Conservation (phyloP, 2,329 filamentous ascomycete genomes). For the Leptographium flavum region DNA sequence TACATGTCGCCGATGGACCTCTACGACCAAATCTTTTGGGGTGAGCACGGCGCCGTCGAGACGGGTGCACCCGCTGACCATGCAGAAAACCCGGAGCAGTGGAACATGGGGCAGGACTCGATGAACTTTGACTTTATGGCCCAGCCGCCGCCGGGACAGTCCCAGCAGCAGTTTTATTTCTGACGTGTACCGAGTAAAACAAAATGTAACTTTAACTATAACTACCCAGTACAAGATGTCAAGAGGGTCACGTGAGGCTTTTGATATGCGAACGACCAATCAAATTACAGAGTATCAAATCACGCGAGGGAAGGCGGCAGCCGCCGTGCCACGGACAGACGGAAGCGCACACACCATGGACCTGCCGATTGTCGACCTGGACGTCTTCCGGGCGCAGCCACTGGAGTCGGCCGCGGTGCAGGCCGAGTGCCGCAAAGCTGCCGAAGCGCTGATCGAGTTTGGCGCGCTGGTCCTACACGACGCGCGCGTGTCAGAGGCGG, state of each 20-base stretch:
- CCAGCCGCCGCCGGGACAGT: slow-evolving; percentile 43
- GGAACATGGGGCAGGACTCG: slow-evolving; percentile 39
- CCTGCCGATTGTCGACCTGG: slow-evolving; percentile 44
- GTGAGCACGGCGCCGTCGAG: slow-evolving; percentile 24
- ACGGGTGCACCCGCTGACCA: slow-evolving; percentile 1
- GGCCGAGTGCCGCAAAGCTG: slow-evolving; percentile 38
- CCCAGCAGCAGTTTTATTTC: slow-evolving; percentile 42
- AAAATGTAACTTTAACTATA: neutral
- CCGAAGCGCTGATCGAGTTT: slow-evolving; percentile 42
- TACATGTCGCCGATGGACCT: slow-evolving; percentile 55
- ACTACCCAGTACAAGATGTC: too few relatives aligned
- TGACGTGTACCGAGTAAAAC: slow-evolving; percentile 14
- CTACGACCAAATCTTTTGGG: slow-evolving; percentile 55
- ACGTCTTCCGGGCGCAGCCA: slow-evolving; percentile 35
- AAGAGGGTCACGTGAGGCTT: neutral
- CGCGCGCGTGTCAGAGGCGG: slow-evolving; percentile 38
- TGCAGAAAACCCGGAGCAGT: slow-evolving; percentile 45
- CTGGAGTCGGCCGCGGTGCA: slow-evolving; percentile 27
- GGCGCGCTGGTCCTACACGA: slow-evolving; percentile 47
- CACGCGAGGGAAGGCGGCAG: neutral
- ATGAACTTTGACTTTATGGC: slow-evolving; percentile 48
- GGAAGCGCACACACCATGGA: slow-evolving; percentile 27
- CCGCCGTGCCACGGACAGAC: neutral
- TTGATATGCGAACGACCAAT: neutral
- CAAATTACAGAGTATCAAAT: neutral